Evolutionary conservation across 1,139 yeast species (phyloP).

Genomic region (Debaryomyces robertsiae): DNA sequence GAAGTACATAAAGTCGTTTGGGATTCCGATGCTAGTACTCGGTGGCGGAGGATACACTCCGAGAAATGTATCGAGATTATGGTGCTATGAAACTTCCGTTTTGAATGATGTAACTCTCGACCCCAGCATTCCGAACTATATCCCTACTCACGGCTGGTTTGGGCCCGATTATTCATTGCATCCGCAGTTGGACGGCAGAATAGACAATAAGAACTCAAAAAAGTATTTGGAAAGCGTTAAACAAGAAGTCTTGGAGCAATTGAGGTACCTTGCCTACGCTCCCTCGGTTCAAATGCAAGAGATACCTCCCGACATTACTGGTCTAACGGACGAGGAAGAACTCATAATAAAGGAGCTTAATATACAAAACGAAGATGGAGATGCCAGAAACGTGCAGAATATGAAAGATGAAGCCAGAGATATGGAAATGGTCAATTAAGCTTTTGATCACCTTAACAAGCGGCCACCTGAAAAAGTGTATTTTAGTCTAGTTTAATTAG

Average conservation of each 20-base stretch:
- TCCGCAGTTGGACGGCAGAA: constrained; percentile 84
- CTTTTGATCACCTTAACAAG: not conserved
- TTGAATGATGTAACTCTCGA: constrained; percentile 78
- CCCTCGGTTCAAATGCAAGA: constrained; percentile 94
- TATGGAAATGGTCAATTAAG: constrained; percentile 20
- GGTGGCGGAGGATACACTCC: constrained; percentile 99
- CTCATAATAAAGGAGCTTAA: constrained; percentile 52
- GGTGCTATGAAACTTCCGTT: constrained; percentile 94
- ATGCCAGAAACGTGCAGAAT: constrained; percentile 17
- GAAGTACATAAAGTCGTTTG: constrained; percentile 79
- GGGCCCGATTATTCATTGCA: constrained; percentile 91
- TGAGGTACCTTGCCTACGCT: constrained; percentile 82
- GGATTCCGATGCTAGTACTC: constrained; percentile 83
- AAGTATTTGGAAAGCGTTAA: constrained; percentile 82
- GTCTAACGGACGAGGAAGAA: constrained; percentile 65
- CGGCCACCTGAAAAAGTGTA: not conserved
- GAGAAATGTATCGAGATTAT: constrained; percentile 87
- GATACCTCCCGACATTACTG: constrained; percentile 81
- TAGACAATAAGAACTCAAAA: constrained; percentile 85
- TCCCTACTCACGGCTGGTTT: constrained; percentile 87
- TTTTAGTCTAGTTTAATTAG: constrained; percentile 4
- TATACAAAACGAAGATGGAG: constrained; percentile 47
- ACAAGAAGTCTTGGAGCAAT: constrained; percentile 76
- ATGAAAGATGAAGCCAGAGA: constrained; percentile 33
- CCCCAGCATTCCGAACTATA: constrained; percentile 69